Base-by-base conservation (phyloP, 140 eudicot genomes). In the Oenanthe javanica region DNA sequence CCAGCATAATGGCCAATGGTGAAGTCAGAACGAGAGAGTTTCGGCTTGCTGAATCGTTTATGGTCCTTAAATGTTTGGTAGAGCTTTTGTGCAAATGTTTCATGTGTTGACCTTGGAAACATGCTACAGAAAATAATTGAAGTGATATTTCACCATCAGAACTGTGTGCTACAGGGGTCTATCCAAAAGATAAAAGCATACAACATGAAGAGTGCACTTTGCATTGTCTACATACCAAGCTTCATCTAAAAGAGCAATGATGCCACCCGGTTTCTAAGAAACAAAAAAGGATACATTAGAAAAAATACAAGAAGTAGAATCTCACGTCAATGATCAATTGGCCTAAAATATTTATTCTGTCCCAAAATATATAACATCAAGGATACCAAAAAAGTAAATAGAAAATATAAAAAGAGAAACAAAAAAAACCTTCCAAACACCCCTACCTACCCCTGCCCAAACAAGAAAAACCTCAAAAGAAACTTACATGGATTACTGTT, bases 101-200 rank as follows among this genome's bases (percentile, higher is more conserved):
- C 96, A 88, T 94, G 89, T 55, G 99, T 94, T 75, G 99, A 94
- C 82, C 99, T 90, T 19, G 99, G 99, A 87, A 94, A 92, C 99
- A 94, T 94, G 87, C 99, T 94, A 85, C 88, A 87, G 38, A 82
- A 85, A 63, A 86, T 79, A 79, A 83, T 79, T 71, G 38, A 45
- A 64, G 77, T 45, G 12, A 74, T 16, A 61, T 49, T 61, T 6
- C 76, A 81, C 61, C 50, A 42, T 63, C 79, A 78, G 10, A 72
- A 71, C 64, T 13, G 0, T 23, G 70, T 63, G 38, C 70, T 9
- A 63, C 70, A 63, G 38, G 38, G 6, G 15, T 23, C 38, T 63
- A 2, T 80, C 83, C 77, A 78, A 63, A 76, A 43, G 38, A 63
- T 50, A 31, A 78, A 79, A 13, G 43, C 76, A 25, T 40, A 76